Evolutionary conservation across 306 rosid genomes (phyloP), one percentile per base, ranked within the genome.

Genomic region (Carpinus fangiana): DNA sequence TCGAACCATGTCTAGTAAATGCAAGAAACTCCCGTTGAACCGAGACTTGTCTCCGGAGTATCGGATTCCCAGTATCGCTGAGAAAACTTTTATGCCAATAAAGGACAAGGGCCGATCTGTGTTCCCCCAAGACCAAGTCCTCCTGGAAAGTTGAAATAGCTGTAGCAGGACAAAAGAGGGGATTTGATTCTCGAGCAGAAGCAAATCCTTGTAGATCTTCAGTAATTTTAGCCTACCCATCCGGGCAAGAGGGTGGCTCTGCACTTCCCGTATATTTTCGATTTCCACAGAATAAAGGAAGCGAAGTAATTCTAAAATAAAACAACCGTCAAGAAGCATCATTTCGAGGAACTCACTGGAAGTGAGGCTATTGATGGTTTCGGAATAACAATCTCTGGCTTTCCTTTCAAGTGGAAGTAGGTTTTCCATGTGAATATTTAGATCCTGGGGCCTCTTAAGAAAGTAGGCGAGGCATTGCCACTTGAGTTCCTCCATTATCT

Each of bases 261-360:
- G 1, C 23, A 13, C 2, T 7, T 11, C 6, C 9, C 8, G 21
- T 16, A 3, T 54, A 9, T 17, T 23, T 18, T 18, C 23, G 2
- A 18, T 2, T 54, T 7, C 9, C 7, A 18, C 2, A 0, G 2
- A 5, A 4, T 14, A 13, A 31, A 62, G n/a, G n/a, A 12, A 12
- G 8, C 1, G 20, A 34, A 62, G 8, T 4, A 62, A 12, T 36
- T 62, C 45, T 34, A 62, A 28, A 12, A 62, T 34, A 62, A 62
- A 62, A 62, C 69, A 62, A 62, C 45, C 69, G 14, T 62, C 69
- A 62, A 62, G 10, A 6, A 62, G 46, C 69, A 62, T 62, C 12
- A 62, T 62, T 62, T 14, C 46, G 9, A 62, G 69, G 20, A 62
- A 62, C 11, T 62, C 46, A 62, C 2, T 7, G 17, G n/a, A n/a